Conservation (phyloP, 2,329 filamentous ascomycete genomes). For the Lanzia echinophila region DNA sequence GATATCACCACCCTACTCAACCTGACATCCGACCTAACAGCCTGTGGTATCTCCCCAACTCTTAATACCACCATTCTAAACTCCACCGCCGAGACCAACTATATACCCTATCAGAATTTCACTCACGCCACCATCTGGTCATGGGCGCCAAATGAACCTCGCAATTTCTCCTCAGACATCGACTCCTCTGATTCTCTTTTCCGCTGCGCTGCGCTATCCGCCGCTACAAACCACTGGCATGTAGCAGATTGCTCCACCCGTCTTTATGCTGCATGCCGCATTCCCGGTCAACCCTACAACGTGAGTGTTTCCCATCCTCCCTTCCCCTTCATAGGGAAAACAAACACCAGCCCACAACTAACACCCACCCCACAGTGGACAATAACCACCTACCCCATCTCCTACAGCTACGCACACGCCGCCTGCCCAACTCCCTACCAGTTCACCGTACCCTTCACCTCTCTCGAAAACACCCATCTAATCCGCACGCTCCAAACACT, state of each 20-base stretch:
- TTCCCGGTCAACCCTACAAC: constrained; percentile 44
- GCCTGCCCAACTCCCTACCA: constrained; percentile 42
- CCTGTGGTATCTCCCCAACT: constrained; percentile 54
- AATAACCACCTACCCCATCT: constrained; percentile 37
- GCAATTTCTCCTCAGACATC: constrained; percentile 35
- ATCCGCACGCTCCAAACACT: constrained; percentile 23
- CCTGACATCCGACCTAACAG: constrained; percentile 36
- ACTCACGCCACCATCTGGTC: constrained; percentile 48
- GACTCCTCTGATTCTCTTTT: constrained; percentile 29
- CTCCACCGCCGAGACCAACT: constrained; percentile 42
- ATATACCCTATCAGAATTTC: constrained; percentile 43
- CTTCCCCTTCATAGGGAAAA: constrained; percentile 32
- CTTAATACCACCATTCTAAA: constrained; percentile 50
- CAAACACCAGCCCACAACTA: not conserved
- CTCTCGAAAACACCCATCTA: constrained; percentile 57
- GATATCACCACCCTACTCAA: constrained; percentile 30
- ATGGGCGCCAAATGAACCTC: constrained; percentile 51
- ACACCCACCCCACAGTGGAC: constrained; percentile 36
- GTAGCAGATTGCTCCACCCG: constrained; percentile 47
- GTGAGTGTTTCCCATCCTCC: constrained; percentile 42
- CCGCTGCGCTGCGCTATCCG: constrained; percentile 46
- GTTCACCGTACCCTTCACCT: constrained; percentile 53
- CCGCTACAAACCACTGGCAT: constrained; percentile 48
- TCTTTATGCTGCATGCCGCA: constrained; percentile 50
- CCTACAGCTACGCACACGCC: constrained; percentile 38